Conservation (phyloP, 2,329 filamentous ascomycete genomes). For the Beauveria asiatica region DNA sequence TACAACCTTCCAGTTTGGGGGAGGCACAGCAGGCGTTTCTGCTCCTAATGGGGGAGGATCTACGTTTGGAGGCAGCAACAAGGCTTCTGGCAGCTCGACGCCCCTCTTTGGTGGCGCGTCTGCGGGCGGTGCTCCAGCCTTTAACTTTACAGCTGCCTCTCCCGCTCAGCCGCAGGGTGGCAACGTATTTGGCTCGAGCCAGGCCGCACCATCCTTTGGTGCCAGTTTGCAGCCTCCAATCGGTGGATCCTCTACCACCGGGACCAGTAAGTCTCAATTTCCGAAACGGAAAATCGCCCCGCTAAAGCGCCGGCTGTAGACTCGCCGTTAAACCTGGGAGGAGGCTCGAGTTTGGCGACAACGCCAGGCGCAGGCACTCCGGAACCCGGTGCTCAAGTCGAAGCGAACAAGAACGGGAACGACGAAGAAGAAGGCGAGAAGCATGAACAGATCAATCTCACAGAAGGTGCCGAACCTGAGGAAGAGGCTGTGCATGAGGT, state of each 20-base stretch:
- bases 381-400: constrained; percentile 42
- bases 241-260: constrained; percentile 36
- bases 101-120: constrained; percentile 25
- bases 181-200: constrained; percentile 26
- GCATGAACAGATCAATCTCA: constrained; percentile 63
- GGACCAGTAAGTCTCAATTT: constrained; percentile 38
- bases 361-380: constrained; percentile 52
- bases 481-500: constrained; percentile 64
- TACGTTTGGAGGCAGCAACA: constrained; percentile 21
- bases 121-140: constrained; percentile 23
- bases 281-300: constrained; percentile 33
- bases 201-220: constrained; percentile 27
- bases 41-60: constrained; percentile 16
- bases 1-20: constrained; percentile 32
- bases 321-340: constrained; percentile 48
- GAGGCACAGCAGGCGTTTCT: constrained; percentile 15
- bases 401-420: constrained; percentile 30
- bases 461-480: constrained; percentile 59
- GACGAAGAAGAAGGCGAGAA: constrained; percentile 51
- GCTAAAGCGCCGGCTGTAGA: constrained; percentile 42
- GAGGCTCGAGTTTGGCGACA: constrained; percentile 52
- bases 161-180: constrained; percentile 22
- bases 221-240: constrained; percentile 32
- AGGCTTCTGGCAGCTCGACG: constrained; percentile 16
- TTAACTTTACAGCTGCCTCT: constrained; percentile 31